A percentile compares a stretch with the other conserved stretches of the same genome.
Conservation (phyloP, 1,284 basidiomycete genomes). For the Heterobasidion occidentale region DNA sequence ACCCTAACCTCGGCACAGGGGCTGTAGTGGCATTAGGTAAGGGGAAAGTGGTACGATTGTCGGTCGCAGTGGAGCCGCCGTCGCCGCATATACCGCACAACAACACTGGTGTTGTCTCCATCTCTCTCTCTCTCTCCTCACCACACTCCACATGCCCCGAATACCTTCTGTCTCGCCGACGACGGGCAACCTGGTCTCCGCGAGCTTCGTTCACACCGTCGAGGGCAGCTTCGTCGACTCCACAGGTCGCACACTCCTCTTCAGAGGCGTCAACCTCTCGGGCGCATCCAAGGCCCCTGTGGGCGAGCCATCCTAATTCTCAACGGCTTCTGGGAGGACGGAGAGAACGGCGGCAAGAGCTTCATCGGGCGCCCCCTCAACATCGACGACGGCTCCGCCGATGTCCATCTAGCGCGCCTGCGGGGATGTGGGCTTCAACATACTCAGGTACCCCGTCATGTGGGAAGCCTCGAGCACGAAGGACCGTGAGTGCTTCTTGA, state of each 20-base stretch:
- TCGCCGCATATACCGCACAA: no score
- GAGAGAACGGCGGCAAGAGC: conserved; percentile 63
- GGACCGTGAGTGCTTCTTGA: conserved; percentile 71
- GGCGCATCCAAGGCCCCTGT: conserved; percentile 83
- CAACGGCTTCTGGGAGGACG: conserved; percentile 86
- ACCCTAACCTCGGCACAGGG: no score
- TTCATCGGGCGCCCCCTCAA: conserved; percentile 79
- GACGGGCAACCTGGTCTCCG: conserved; percentile 49
- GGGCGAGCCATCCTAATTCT: conserved; percentile 59
- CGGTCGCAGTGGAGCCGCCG: no score
- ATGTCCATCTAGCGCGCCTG: conserved; percentile 83
- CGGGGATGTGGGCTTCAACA: conserved; percentile 93
- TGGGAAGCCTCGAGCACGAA: conserved; percentile 95
- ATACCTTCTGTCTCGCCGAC: conserved; percentile 59
- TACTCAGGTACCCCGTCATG: conserved; percentile 85
- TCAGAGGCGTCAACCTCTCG: conserved; percentile 91
- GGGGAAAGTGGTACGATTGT: no score
- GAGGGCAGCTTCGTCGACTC: conserved; percentile 79
- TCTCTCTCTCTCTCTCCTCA: not conserved
- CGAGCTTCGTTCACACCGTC: conserved; percentile 60
- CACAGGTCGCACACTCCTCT: conserved; percentile 73
- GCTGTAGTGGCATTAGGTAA: no score
- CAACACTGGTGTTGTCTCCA: not conserved
- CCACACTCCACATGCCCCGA: conserved; percentile 38
- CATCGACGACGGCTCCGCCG: conserved; percentile 77